phyloP scores from a whole-genome alignment of 2,329 filamentous ascomycete species.

The Basipetospora chlamydospora region DNA sequence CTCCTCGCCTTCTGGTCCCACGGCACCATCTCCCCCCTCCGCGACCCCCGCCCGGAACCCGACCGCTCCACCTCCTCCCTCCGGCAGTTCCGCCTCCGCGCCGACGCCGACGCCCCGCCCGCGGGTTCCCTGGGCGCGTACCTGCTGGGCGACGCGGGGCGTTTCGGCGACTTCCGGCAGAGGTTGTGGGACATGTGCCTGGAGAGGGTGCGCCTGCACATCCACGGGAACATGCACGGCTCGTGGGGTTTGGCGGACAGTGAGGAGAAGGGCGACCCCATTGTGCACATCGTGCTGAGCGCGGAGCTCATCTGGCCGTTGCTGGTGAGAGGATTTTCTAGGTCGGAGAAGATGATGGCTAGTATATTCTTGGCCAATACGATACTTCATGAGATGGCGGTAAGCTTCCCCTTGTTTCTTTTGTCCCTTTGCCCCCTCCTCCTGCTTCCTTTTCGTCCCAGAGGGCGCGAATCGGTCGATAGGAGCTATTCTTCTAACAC shows the following conservation, averaged over 20 bases:
- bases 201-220: not conserved
- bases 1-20: conserved; percentile 14
- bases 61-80: too few species aligned
- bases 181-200: not conserved
- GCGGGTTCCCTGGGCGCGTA: too few species aligned
- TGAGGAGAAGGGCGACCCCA: too few species aligned
- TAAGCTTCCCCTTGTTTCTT: conserved; percentile 7
- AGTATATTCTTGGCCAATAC: conserved; percentile 11
- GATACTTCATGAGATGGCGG: conserved; percentile 16
- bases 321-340: conserved; percentile 11
- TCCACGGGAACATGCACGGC: not conserved
- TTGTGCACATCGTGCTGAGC: conserved; percentile 1
- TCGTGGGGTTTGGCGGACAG: too few species aligned
- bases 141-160: not conserved
- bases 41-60: conserved; percentile 9
- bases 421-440: too few species aligned
- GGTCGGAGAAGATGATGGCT: conserved; percentile 13
- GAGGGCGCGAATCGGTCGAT: too few species aligned
- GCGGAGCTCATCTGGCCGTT: conserved; percentile 14
- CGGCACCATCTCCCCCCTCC: conserved; percentile 6
- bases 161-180: too few species aligned
- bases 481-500: too few species aligned
- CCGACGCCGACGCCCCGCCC: too few species aligned
- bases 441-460: too few species aligned
- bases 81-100: too few species aligned